phyloP scores from a whole-genome alignment of 2,329 filamentous ascomycete species.

The Neospermospora avenae region DNA sequence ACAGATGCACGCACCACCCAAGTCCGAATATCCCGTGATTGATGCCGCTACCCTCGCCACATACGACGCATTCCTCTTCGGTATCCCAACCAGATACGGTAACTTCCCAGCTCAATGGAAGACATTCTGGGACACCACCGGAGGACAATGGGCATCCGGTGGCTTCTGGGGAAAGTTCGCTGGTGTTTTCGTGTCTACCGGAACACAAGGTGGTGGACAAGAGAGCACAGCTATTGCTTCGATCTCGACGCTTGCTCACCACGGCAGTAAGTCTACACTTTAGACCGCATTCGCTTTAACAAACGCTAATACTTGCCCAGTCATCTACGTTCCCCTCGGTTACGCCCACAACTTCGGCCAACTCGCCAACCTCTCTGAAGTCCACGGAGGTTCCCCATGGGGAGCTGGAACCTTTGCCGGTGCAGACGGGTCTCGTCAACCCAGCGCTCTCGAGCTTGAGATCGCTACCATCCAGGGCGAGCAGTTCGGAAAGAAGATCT shows the following conservation, averaged over 20 bases:
- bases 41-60: constrained; percentile 56
- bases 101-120: constrained; percentile 98
- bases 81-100: constrained; percentile 93
- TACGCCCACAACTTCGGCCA: constrained; percentile 76
- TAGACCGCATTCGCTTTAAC: too few relatives aligned
- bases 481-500: constrained; percentile 73
- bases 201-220: constrained; percentile 81
- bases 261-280: constrained; percentile 55
- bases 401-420: constrained; percentile 35
- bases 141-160: constrained; percentile 76
- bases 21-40: constrained; percentile 65
- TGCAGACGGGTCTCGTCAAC: constrained; percentile 80
- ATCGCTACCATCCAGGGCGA: constrained; percentile 81
- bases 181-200: constrained; percentile 89
- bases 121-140: constrained; percentile 81
- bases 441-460: constrained; percentile 69
- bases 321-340: constrained; percentile 93
- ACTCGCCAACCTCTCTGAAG: constrained; percentile 69
- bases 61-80: constrained; percentile 89
- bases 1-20: constrained; percentile 79
- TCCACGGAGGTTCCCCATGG: constrained; percentile 83
- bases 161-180: constrained; percentile 84
- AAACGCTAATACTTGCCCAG: too few relatives aligned
- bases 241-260: constrained; percentile 85
- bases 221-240: constrained; percentile 79